Evolutionary conservation across 2,329 filamentous ascomycete genomes (phyloP).

Genomic region (Biscogniauxia sp.): DNA sequence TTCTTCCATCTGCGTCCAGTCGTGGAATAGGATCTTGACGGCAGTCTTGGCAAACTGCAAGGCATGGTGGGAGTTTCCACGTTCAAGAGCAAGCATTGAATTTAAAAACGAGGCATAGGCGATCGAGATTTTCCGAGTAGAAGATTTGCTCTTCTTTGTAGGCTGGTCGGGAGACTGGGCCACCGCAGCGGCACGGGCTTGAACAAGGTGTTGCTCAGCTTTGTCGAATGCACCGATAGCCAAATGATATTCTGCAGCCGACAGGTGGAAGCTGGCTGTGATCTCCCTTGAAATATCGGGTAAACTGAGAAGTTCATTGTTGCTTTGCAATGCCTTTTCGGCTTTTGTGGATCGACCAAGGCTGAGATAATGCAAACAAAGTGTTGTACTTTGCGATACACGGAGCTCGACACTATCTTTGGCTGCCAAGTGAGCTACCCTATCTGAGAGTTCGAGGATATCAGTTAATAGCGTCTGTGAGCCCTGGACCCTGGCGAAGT

Average conservation of each 20-base stretch:
- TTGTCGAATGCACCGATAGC: constrained; percentile 64
- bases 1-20: constrained; percentile 54
- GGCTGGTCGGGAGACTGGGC: constrained; percentile 19
- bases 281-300: constrained; percentile 41
- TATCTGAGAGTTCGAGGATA: constrained; percentile 45
- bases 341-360: constrained; percentile 53
- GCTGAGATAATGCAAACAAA: constrained; percentile 53
- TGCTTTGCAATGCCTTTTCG: constrained; percentile 53
- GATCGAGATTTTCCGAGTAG: constrained; percentile 50
- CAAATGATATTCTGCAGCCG: constrained; percentile 72
- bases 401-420: constrained; percentile 36
- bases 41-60: constrained; percentile 56
- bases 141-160: constrained; percentile 36
- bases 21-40: constrained; percentile 54
- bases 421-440: constrained; percentile 39
- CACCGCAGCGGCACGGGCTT: constrained; percentile 40
- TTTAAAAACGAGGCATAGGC: constrained; percentile 62
- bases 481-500: constrained; percentile 52
- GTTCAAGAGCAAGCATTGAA: constrained; percentile 63
- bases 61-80: constrained; percentile 57
- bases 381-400: constrained; percentile 45
- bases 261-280: constrained; percentile 60
- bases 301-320: constrained; percentile 47
- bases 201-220: constrained; percentile 44
- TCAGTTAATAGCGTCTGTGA: constrained; percentile 45